A percentile compares a stretch with the other conserved stretches of the same genome.
These are phyloP conservation scores for Phaeophleospora eucalypticola DNA, from an alignment of 2,329 filamentous ascomycete genomes.

Conservation along the genomic window DNA sequence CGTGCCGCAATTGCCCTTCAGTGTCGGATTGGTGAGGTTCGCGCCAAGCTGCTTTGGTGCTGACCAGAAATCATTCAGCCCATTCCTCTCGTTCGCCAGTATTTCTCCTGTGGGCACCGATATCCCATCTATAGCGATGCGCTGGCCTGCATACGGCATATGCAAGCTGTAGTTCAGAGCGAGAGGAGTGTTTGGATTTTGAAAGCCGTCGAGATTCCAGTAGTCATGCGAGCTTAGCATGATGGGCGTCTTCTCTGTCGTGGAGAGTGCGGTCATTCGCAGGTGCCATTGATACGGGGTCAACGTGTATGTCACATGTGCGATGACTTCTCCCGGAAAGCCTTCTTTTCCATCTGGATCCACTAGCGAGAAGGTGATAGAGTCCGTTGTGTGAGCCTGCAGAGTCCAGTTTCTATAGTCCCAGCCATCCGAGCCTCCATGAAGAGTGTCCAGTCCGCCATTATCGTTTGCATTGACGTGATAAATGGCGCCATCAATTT, in stretches of 20 bases:
- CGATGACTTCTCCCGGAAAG: slow-evolving; percentile 71
- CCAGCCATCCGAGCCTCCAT: slow-evolving; percentile 49
- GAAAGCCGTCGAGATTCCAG: slow-evolving; percentile 77
- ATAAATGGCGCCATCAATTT: slow-evolving; percentile 44
- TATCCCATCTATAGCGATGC: slow-evolving; percentile 60
- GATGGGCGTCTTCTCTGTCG: slow-evolving; percentile 72
- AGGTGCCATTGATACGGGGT: slow-evolving; percentile 65
- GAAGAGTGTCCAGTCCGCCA: slow-evolving; percentile 46
- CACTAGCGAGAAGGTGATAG: slow-evolving; percentile 69
- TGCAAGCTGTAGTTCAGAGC: slow-evolving; percentile 68
- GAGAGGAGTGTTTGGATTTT: slow-evolving; percentile 63
- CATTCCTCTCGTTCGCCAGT: slow-evolving; percentile 60
- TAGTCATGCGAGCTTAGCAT: slow-evolving; percentile 73
- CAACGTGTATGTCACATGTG: slow-evolving; percentile 60
- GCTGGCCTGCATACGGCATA: slow-evolving; percentile 67
- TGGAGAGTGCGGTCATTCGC: slow-evolving; percentile 65
- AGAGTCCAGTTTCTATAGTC: slow-evolving; percentile 70
- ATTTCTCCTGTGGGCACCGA: slow-evolving; percentile 56
- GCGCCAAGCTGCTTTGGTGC: slow-evolving; percentile 73
- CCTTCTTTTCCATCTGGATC: slow-evolving; percentile 70
- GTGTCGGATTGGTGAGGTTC: slow-evolving; percentile 58
- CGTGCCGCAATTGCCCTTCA: slow-evolving; percentile 70
- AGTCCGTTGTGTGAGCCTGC: slow-evolving; percentile 60
- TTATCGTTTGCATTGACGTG: slow-evolving; percentile 50
- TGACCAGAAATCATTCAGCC: slow-evolving; percentile 79